phyloP scores from a whole-genome alignment of 805 yeast genomes.

The Metschnikowia reukaufii region DNA sequence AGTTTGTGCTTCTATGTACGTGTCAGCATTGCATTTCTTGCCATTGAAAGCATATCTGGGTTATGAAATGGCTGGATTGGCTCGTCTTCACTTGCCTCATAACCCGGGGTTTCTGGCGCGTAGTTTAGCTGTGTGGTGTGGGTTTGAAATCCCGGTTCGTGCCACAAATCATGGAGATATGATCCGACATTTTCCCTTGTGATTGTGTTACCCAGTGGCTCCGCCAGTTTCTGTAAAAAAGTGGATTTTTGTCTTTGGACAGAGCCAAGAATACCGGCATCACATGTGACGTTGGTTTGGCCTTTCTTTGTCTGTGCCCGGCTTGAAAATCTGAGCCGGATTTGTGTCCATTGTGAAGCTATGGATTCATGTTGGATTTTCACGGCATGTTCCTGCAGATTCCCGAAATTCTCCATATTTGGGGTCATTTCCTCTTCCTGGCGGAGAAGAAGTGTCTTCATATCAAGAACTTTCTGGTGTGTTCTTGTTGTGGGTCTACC shows the following conservation, averaged over 20 bases:
- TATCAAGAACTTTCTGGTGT: constrained; percentile 37
- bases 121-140: not conserved
- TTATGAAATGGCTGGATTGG: not conserved
- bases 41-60: constrained; percentile 5
- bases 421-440: not conserved
- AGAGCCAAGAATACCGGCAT: constrained; percentile 11
- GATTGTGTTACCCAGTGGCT: not conserved
- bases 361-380: constrained; percentile 40
- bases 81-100: not conserved
- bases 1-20: not conserved
- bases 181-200: constrained; percentile 4
- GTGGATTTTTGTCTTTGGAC: not conserved
- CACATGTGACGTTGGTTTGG: not conserved
- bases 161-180: constrained; percentile 10
- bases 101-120: too few relatives aligned
- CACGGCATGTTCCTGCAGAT: constrained; percentile 23
- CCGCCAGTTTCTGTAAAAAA: not conserved
- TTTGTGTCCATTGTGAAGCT: constrained; percentile 36
- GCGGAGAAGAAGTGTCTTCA: constrained; percentile 25
- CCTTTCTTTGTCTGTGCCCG: not conserved
- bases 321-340: constrained; percentile 34
- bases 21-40: constrained; percentile 6
- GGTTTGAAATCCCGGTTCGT: not conserved
- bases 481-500: constrained; percentile 26
- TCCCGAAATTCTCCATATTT: not conserved